A percentile compares a stretch with the other conserved stretches of the same genome.
Conservation (phyloP, 176 grass and related monocot genomes). For the Dactylis glomerata region DNA sequence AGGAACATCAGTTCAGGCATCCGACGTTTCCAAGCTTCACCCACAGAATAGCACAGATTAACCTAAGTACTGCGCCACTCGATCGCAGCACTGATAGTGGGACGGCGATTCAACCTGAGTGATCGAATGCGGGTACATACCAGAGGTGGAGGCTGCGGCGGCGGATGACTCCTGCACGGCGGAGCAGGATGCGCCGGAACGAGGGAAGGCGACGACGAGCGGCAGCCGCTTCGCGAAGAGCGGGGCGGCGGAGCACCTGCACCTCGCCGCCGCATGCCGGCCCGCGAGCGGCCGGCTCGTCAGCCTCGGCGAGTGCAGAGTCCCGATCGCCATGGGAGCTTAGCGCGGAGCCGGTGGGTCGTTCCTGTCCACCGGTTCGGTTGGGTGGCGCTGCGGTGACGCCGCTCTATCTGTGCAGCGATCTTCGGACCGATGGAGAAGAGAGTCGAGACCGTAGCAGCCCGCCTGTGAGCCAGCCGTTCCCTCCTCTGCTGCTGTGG, state of each 20-base stretch:
- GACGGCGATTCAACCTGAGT: not conserved
- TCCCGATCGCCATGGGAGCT: constrained; percentile 39
- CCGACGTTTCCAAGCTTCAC: not conserved
- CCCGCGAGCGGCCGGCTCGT: not conserved
- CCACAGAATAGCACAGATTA: not conserved
- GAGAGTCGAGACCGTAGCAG: not conserved
- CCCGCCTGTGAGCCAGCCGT: constrained; percentile 25
- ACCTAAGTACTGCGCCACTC: not conserved
- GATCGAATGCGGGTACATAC: constrained; percentile 13
- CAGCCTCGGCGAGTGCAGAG: constrained; percentile 23
- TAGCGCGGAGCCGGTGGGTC: not conserved
- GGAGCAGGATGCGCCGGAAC: constrained; percentile 28
- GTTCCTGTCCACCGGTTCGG: constrained; percentile 42
- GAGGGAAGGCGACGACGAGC: constrained; percentile 31
- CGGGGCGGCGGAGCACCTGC: constrained; percentile 24
- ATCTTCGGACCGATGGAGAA: not conserved
- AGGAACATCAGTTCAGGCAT: not conserved
- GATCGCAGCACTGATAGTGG: not conserved
- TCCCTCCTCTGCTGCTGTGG: not conserved
- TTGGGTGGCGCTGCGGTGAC: constrained; percentile 36
- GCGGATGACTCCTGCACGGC: constrained; percentile 47
- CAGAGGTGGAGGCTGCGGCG: constrained; percentile 40
- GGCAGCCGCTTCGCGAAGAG: constrained; percentile 27
- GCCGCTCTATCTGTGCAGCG: constrained; percentile 32
- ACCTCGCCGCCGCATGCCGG: constrained; percentile 12